Evolutionary conservation across 2,329 filamentous ascomycete species (phyloP).

Genomic region (Trichoderma cornu-damae): DNA sequence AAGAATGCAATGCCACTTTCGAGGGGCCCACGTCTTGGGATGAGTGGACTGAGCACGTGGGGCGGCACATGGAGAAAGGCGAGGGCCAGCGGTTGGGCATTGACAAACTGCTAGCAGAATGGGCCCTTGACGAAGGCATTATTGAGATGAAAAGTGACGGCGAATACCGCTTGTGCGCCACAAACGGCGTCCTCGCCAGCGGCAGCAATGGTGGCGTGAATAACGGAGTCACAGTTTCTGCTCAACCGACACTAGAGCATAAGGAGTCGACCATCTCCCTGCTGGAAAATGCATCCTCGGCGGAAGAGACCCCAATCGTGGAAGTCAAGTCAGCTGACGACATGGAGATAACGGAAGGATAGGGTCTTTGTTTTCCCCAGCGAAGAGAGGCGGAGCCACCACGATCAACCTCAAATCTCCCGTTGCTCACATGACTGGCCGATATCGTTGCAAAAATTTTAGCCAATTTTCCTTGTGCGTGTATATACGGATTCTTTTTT

Average conservation of each 20-base stretch:
- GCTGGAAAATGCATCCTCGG: slow-evolving; percentile 18
- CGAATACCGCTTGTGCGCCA: slow-evolving; percentile 47
- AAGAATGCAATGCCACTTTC: slow-evolving; percentile 67
- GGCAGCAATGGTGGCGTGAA: slow-evolving; percentile 18
- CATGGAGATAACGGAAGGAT: slow-evolving; percentile 26
- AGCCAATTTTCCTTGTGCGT: neutral
- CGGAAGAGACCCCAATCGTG: slow-evolving; percentile 24
- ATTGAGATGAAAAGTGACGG: slow-evolving; percentile 54
- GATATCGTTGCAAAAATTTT: neutral
- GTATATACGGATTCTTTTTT: neutral
- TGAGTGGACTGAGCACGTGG: slow-evolving; percentile 87
- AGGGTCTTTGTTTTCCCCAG: neutral
- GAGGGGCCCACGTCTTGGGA: slow-evolving; percentile 75
- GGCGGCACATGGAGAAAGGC: slow-evolving; percentile 77
- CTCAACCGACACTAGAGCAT: slow-evolving; percentile 21
- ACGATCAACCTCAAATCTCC: neutral
- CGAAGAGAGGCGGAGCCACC: no score
- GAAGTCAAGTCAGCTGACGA: slow-evolving; percentile 27
- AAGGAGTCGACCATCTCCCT: slow-evolving; percentile 27
- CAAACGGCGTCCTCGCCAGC: slow-evolving; percentile 24
- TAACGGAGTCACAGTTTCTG: neutral
- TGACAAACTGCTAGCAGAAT: slow-evolving; percentile 53
- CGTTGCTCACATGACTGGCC: neutral
- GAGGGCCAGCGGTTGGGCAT: slow-evolving; percentile 54
- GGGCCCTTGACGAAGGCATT: slow-evolving; percentile 60